Evolutionary conservation across 805 yeast species (phyloP).

Genomic region (Pichia gijzeniarum): DNA sequence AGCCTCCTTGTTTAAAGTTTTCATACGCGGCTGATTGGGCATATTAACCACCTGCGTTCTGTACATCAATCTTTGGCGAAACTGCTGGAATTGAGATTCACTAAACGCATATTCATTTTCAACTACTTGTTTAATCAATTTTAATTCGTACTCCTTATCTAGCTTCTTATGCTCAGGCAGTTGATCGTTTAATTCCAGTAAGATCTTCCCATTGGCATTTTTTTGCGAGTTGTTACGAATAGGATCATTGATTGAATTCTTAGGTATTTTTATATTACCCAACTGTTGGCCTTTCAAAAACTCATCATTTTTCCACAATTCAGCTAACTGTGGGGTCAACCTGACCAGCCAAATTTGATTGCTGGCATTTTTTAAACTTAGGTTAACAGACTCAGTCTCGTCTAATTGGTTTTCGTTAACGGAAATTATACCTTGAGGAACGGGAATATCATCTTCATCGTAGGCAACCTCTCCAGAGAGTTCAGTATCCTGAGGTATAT

Average conservation of each 20-base stretch:
- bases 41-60: slow-evolving; percentile 44
- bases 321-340: slow-evolving; percentile 80
- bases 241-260: slow-evolving; percentile 19
- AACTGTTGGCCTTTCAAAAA: slow-evolving; percentile 65
- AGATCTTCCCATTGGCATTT: slow-evolving; percentile 34
- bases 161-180: slow-evolving; percentile 44
- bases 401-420: slow-evolving; percentile 32
- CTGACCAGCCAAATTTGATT: slow-evolving; percentile 90
- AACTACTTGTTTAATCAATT: slow-evolving; percentile 71
- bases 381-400: slow-evolving; percentile 63
- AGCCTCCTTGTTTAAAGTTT: slow-evolving; percentile 34
- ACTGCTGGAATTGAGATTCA: slow-evolving; percentile 68
- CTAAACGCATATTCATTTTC: slow-evolving; percentile 82
- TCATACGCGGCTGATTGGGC: slow-evolving; percentile 47
- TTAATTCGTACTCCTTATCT: slow-evolving; percentile 81
- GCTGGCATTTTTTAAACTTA: slow-evolving; percentile 54
- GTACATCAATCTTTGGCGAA: slow-evolving; percentile 43
- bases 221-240: background rate
- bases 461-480: slow-evolving; percentile 19
- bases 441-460: slow-evolving; percentile 29
- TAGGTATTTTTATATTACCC: slow-evolving; percentile 73
- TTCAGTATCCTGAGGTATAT: slow-evolving; percentile 9
- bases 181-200: slow-evolving; percentile 49
- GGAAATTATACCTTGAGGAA: slow-evolving; percentile 32
- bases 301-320: slow-evolving; percentile 65